Base-by-base conservation (phyloP, 2,329 filamentous ascomycete genomes). In the Clonostachys sp. region DNA sequence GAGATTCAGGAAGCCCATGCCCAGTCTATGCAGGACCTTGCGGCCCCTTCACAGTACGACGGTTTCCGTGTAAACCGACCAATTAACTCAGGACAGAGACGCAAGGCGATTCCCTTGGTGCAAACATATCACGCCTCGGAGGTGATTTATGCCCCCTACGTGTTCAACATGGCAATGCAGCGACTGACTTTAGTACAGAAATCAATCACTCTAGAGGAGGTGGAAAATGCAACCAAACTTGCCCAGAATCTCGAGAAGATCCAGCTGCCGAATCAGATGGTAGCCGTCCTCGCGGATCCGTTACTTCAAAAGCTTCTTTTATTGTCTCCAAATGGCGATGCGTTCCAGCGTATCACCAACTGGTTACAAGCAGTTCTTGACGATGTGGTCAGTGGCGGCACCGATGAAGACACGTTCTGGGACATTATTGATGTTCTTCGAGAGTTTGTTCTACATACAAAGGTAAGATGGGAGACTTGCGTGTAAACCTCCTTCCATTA, bases 201-300 rank as follows among this genome's bases (percentile, higher is more conserved):
- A 16, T 24, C 83, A 1, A 70, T 85, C 5, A 87, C 81, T 5
- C 66, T 95, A 6, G 89, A 95, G 60, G 90, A 95, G 58, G 81
- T 95, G 46, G 86, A 90, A 55, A 84, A 75, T 51, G 83, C 83
- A 12, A 72, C 81, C 20, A 75, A 81, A 44, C 85, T 95, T 50
- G 84, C 90, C 6, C 77, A 80, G 41, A 86, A 80, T 48, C 65
- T 95, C 9, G 89, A 95, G 55, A 87, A 78, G 54, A 83, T 95
- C 24, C 87, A 94, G 62, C 70, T 91, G 39, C 90, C 90, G 0
- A 91, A 87, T 52, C 90, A 95, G 64, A 73, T 95, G 3, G 82
- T 91, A 39, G 87, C 90, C 6, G 82, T 88, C 5, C 70, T 95
- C 13, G 80, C 79, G 3, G 87, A 95, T 58, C 86, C 86, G 4